Conservation (phyloP, 208 protist genomes). For the Endotrypanum monterogeii region DNA sequence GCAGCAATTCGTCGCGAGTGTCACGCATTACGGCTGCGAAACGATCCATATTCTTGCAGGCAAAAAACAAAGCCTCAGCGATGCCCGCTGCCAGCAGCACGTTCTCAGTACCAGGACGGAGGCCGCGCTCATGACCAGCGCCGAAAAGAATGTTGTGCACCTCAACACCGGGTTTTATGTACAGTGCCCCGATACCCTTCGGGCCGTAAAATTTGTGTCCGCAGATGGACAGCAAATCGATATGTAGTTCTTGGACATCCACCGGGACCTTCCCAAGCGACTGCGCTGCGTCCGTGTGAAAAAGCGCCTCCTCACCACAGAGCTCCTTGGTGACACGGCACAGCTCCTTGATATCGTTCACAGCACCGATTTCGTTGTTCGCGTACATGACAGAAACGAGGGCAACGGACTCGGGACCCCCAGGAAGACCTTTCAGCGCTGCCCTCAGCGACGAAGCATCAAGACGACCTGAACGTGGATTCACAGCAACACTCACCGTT, state of each 20-base stretch:
- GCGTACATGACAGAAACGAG: constrained; percentile 96
- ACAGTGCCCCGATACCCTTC: constrained; percentile 90
- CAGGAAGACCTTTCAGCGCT: constrained; percentile 34
- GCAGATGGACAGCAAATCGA: constrained; percentile 96
- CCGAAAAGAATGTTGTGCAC: constrained; percentile 76
- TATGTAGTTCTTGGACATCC: constrained; percentile 89
- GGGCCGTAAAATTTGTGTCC: constrained; percentile 98
- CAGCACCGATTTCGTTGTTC: constrained; percentile 95
- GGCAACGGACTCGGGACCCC: constrained; percentile 45
- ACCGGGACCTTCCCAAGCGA: constrained; percentile 97
- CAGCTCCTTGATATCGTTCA: constrained; percentile 92
- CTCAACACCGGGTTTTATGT: constrained; percentile 56
- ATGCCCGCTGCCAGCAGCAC: constrained; percentile 75
- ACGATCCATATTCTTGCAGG: constrained; percentile 38
- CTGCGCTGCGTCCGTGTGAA: constrained; percentile 97
- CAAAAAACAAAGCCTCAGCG: constrained; percentile 66
- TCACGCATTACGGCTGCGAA: constrained; percentile 49
- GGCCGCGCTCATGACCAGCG: constrained; percentile 79
- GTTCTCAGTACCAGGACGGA: constrained; percentile 89
- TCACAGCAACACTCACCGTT: constrained; percentile 45
- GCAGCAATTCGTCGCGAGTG: constrained; percentile 66
- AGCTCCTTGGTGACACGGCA: constrained; percentile 59
- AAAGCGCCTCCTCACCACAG: constrained; percentile 58
- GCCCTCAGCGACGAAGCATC: constrained; percentile 35
- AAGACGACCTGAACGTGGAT: constrained; percentile 40